A percentile compares a stretch with the other conserved stretches of the same genome.
Conservation (phyloP, 2,329 filamentous ascomycete species). For the Phialemoniopsis sp. region DNA sequence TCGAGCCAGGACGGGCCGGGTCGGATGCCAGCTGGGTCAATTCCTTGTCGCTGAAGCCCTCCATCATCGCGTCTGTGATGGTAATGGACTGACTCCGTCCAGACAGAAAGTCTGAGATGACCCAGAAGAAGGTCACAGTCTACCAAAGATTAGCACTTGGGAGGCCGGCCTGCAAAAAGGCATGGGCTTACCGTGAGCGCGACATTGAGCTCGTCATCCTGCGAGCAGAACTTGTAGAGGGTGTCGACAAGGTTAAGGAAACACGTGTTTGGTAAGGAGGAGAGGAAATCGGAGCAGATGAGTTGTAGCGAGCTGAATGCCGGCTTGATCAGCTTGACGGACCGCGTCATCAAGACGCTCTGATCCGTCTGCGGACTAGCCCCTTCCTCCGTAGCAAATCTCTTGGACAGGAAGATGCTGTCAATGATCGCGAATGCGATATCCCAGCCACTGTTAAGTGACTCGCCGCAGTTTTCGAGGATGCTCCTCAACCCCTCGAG, state of each 20-base stretch:
- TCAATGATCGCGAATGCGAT: constrained; percentile 81
- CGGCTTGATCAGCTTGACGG: constrained; percentile 73
- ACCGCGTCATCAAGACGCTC: constrained; percentile 46
- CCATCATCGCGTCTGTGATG: constrained; percentile 53
- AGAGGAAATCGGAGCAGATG: constrained; percentile 90
- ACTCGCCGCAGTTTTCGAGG: constrained; percentile 85
- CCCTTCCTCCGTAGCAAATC: constrained; percentile 24
- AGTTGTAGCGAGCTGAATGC: constrained; percentile 89
- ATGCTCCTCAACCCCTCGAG: constrained; percentile 78
- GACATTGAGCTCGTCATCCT: constrained; percentile 91
- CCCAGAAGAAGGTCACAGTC: constrained; percentile 95
- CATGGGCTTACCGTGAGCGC: constrained; percentile 72
- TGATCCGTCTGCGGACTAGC: constrained; percentile 14
- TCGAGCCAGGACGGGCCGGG: constrained; percentile 55
- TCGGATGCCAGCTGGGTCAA: constrained; percentile 55
- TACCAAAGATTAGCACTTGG: constrained; percentile 22
- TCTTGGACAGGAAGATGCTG: constrained; percentile 65
- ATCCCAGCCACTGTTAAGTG: constrained; percentile 78
- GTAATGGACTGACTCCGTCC: constrained; percentile 53
- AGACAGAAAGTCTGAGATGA: constrained; percentile 82
- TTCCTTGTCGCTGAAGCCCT: constrained; percentile 50
- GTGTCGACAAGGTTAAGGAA: constrained; percentile 79
- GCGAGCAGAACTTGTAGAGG: constrained; percentile 82
- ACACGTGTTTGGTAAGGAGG: constrained; percentile 66
- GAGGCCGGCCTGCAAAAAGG: neutral